Percentiles rank a stretch among this genome's conserved stretches.
Evolutionary conservation across 2,329 filamentous ascomycete genomes (phyloP).

Genomic region (Aspergillus sp.): DNA sequence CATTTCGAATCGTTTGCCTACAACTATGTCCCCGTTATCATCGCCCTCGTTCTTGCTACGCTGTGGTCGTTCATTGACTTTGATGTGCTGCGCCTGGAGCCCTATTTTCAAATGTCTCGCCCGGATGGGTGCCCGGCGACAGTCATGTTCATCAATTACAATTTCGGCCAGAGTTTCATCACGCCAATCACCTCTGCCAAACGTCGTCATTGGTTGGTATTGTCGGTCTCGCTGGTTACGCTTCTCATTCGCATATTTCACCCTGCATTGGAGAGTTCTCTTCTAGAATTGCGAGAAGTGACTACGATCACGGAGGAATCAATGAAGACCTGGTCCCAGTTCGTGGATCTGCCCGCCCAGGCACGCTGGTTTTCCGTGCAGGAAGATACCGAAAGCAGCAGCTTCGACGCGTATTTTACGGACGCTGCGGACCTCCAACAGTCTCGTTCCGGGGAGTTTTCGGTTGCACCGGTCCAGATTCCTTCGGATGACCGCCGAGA

Average conservation of each 20-base stretch:
- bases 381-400: slow-evolving; percentile 23
- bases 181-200: slow-evolving; percentile 32
- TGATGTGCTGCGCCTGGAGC: slow-evolving; percentile 51
- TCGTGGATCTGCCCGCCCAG: slow-evolving; percentile 29
- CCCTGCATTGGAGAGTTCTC: slow-evolving; percentile 32
- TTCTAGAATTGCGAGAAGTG: slow-evolving; percentile 32
- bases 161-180: slow-evolving; percentile 36
- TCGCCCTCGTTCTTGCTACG: slow-evolving; percentile 47
- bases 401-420: slow-evolving; percentile 22
- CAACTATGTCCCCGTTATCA: slow-evolving; percentile 44
- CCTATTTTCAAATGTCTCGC: slow-evolving; percentile 45
- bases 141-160: slow-evolving; percentile 38
- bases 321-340: slow-evolving; percentile 29
- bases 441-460: slow-evolving; percentile 29
- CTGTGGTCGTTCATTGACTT: slow-evolving; percentile 52
- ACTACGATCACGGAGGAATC: slow-evolving; percentile 18
- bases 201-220: slow-evolving; percentile 33
- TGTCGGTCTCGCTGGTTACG: slow-evolving; percentile 32
- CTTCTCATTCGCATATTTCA: slow-evolving; percentile 33
- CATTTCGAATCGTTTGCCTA: slow-evolving; percentile 31
- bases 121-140: slow-evolving; percentile 33
- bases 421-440: slow-evolving; percentile 19
- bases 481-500: slow-evolving; percentile 21
- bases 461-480: slow-evolving; percentile 34
- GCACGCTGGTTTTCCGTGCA: slow-evolving; percentile 32